phyloP scores from a whole-genome alignment of 805 yeast genomes.

The Kazachstania kunashirensis region DNA sequence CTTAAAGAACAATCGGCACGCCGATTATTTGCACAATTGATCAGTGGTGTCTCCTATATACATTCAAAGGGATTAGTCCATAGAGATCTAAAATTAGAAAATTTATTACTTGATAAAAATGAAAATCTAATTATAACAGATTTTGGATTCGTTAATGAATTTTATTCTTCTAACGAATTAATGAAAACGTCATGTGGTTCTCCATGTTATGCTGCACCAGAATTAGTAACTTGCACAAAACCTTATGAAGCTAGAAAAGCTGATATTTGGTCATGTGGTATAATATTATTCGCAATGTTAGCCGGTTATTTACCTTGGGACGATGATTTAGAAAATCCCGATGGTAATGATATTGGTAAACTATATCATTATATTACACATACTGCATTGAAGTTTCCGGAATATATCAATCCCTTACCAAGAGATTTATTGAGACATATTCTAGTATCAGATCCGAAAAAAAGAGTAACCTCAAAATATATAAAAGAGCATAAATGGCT shows the following conservation, averaged over 20 bases:
- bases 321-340: slow-evolving; percentile 94
- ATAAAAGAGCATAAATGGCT: slow-evolving; percentile 85
- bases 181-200: slow-evolving; percentile 96
- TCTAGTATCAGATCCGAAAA: slow-evolving; percentile 72
- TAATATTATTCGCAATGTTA: slow-evolving; percentile 90
- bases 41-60: slow-evolving; percentile 90
- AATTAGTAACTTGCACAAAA: slow-evolving; percentile 75
- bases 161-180: slow-evolving; percentile 46
- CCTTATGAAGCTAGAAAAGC: slow-evolving; percentile 93
- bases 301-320: slow-evolving; percentile 97
- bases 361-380: slow-evolving; percentile 84
- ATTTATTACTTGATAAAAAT: slow-evolving; percentile 73
- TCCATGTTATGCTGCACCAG: slow-evolving; percentile 98
- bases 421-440: slow-evolving; percentile 82
- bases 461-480: slow-evolving; percentile 57
- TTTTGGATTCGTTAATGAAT: slow-evolving; percentile 91
- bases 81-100: slow-evolving; percentile 85
- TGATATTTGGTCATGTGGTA: slow-evolving; percentile 96
- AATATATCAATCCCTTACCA: slow-evolving; percentile 81
- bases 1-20: slow-evolving; percentile 83
- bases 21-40: slow-evolving; percentile 81
- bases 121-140: slow-evolving; percentile 81
- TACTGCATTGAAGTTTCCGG: slow-evolving; percentile 91
- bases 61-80: slow-evolving; percentile 87
- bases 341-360: slow-evolving; percentile 85